phyloP scores from a whole-genome alignment of 768 basidiomycete genomes.

The Leucosporidium scottii region DNA sequence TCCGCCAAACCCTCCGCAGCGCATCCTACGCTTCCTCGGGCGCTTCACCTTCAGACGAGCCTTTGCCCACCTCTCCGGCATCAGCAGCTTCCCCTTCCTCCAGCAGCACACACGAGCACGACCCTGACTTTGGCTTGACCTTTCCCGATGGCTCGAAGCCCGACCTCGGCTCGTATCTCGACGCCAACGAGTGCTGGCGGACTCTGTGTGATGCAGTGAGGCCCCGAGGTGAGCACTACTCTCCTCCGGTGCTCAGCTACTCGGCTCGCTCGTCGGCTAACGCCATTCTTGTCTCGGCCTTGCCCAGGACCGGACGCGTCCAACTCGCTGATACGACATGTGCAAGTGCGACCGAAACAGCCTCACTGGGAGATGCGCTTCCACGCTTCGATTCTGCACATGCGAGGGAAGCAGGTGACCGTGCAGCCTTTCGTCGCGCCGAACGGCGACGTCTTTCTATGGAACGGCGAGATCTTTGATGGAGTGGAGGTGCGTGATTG shows the following conservation, averaged over 20 bases:
- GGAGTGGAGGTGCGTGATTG: conserved; percentile 57
- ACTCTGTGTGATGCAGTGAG: not conserved
- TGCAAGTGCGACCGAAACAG: not conserved
- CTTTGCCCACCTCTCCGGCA: not conserved
- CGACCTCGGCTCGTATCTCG: not conserved
- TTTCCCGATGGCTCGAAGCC: not conserved
- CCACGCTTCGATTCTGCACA: conserved; percentile 66
- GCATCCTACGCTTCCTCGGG: conserved; percentile 1
- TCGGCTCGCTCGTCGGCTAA: too few relatives aligned
- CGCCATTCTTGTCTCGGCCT: too few relatives aligned
- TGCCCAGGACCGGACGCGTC: conserved; percentile 20
- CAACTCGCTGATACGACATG: not conserved
- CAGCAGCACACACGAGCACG: not conserved
- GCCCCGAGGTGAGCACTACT: conserved; percentile 3
- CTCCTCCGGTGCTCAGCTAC: not conserved
- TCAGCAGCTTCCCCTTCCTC: not conserved
- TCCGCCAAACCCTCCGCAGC: too few relatives aligned
- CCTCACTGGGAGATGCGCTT: conserved; percentile 41
- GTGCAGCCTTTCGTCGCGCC: conserved; percentile 63
- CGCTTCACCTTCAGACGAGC: not conserved
- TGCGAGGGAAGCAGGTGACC: conserved; percentile 56
- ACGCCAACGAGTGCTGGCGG: conserved; percentile 10
- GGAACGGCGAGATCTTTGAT: conserved; percentile 55
- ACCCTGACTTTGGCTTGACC: not conserved
- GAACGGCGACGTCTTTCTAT: conserved; percentile 62